Evolutionary conservation across 345 rosid species (phyloP).

Genomic region (Eutrema heterophyllum): DNA sequence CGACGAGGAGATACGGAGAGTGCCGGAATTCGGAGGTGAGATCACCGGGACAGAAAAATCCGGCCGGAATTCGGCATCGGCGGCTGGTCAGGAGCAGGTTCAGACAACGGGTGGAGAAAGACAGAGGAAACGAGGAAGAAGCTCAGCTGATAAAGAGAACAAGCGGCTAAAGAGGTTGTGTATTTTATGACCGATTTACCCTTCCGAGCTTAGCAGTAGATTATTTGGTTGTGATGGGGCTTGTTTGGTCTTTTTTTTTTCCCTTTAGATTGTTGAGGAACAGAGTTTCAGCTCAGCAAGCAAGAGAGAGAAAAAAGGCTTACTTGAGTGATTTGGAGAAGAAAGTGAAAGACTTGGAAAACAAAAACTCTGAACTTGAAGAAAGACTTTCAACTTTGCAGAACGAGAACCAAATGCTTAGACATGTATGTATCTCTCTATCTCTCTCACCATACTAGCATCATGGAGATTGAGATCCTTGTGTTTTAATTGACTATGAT

Average conservation of each 20-base stretch:
- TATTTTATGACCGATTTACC: neutral
- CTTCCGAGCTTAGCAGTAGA: neutral
- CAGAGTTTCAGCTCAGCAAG: slow-evolving; percentile 97
- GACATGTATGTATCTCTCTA: slow-evolving; percentile 53
- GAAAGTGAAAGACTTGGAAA: slow-evolving; percentile 74
- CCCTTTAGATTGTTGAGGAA: slow-evolving; percentile 73
- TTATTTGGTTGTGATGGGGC: neutral
- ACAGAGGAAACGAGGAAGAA: slow-evolving; percentile 67
- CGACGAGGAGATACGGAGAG: slow-evolving; percentile 87
- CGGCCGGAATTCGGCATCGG: slow-evolving; percentile 38
- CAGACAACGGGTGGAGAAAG: slow-evolving; percentile 45
- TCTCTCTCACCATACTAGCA: neutral
- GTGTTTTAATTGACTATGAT: neutral
- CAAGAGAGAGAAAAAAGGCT: slow-evolving; percentile 91
- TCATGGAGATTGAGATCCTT: neutral
- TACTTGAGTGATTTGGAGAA: slow-evolving; percentile 70
- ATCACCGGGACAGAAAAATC: slow-evolving; percentile 36
- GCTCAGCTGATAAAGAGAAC: slow-evolving; percentile 82
- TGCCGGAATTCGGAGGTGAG: slow-evolving; percentile 76
- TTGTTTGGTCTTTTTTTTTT: neutral
- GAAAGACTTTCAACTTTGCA: slow-evolving; percentile 82
- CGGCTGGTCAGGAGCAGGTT: slow-evolving; percentile 35
- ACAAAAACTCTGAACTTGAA: slow-evolving; percentile 73
- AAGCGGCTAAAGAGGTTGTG: slow-evolving; percentile 72
- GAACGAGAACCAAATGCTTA: slow-evolving; percentile 94